Evolutionary conservation across 2,329 filamentous ascomycete species (phyloP).

Genomic region (Pseudohalonectria lignicola): DNA sequence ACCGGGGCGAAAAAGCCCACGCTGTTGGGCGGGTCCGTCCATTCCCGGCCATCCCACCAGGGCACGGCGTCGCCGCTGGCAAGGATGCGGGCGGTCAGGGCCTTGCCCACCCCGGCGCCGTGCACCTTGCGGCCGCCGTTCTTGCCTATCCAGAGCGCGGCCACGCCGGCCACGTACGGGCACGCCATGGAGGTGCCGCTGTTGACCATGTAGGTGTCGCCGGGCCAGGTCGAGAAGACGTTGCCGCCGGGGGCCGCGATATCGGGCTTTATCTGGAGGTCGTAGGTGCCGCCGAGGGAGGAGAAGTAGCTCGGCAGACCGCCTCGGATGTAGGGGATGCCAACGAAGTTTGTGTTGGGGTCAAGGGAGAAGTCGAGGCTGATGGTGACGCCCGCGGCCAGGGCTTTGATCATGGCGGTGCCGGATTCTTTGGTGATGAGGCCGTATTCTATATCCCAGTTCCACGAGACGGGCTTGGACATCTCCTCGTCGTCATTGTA

Average conservation of each 20-base stretch:
- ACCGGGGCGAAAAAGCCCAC: conserved; percentile 5
- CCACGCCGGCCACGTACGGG: conserved; percentile 31
- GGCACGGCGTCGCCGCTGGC: conserved; percentile 18
- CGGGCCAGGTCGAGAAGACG: conserved; percentile 32
- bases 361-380: conserved; percentile 19
- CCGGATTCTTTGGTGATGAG: too few relatives aligned
- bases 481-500: conserved; percentile 10
- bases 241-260: conserved; percentile 28
- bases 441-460: too few relatives aligned
- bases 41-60: conserved; percentile 16
- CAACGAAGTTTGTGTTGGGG: conserved; percentile 9
- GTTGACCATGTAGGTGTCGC: conserved; percentile 21
- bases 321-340: conserved; percentile 22
- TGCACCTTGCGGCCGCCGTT: conserved; percentile 18
- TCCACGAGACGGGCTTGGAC: neutral
- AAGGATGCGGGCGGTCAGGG: conserved; percentile 17
- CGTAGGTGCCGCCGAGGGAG: conserved; percentile 29
- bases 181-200: conserved; percentile 37
- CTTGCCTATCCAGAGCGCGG: conserved; percentile 21
- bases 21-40: conserved; percentile 8
- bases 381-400: conserved; percentile 18
- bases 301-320: too few relatives aligned
- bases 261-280: conserved; percentile 29
- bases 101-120: conserved; percentile 16
- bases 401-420: neutral